These are phyloP conservation scores for Wallemia ichthyophaga DNA, from an alignment of 1,284 basidiomycete genomes.

Conservation along the genomic window DNA sequence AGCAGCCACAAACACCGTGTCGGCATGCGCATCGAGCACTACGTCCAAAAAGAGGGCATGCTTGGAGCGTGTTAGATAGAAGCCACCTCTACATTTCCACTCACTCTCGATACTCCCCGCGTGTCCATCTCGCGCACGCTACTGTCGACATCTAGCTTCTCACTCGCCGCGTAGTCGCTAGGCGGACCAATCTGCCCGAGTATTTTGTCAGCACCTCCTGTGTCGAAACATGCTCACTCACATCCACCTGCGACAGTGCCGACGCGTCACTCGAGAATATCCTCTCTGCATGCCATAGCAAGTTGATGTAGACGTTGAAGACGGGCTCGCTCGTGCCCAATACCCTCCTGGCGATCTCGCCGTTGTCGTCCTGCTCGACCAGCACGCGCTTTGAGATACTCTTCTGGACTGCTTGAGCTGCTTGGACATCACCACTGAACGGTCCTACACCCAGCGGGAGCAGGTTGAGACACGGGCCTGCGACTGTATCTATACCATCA, in stretches of 20 bases:
- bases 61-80: neutral
- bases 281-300: neutral
- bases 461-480: neutral
- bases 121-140: neutral
- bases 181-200: neutral
- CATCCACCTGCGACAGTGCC: neutral
- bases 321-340: neutral
- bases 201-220: neutral
- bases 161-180: neutral
- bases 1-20: neutral
- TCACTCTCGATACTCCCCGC: neutral
- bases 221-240: neutral
- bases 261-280: neutral
- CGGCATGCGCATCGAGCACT: neutral
- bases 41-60: neutral
- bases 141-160: neutral
- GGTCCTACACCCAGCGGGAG: neutral
- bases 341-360: neutral
- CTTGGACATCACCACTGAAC: neutral
- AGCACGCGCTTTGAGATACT: neutral
- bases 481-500: neutral
- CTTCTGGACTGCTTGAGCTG: neutral
- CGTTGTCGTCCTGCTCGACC: neutral
- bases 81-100: neutral
- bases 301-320: neutral